Percentiles rank a stretch among this genome's conserved stretches.
Evolutionary conservation across 345 rosid genomes (phyloP).

Genomic region (Brassica napus): DNA sequence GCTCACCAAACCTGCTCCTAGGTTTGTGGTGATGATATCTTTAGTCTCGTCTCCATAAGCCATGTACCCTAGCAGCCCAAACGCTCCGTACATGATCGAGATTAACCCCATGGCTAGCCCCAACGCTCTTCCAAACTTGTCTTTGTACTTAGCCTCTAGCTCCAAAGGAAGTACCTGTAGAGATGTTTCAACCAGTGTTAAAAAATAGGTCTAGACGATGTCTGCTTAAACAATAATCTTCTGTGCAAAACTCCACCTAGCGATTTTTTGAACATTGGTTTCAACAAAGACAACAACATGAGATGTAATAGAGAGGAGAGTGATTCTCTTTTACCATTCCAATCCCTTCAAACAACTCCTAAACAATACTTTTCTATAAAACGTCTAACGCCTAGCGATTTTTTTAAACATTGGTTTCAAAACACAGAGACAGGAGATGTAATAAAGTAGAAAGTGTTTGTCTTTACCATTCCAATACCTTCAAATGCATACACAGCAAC

Average conservation of each 20-base stretch:
- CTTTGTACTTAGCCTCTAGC: slow-evolving; percentile 56
- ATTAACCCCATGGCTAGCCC: slow-evolving; percentile 59
- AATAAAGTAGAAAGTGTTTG: background rate
- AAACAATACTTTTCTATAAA: no score
- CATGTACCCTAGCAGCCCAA: slow-evolving; percentile 67
- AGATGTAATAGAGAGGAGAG: background rate
- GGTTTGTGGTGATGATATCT: slow-evolving; percentile 70
- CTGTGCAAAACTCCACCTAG: no score
- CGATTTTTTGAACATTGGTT: no score
- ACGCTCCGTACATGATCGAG: slow-evolving; percentile 53
- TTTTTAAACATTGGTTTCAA: no score
- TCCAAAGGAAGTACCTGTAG: slow-evolving; percentile 56
- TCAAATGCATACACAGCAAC: slow-evolving; percentile 77
- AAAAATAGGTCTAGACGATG: no score
- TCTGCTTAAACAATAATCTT: no score
- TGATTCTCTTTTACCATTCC: slow-evolving; percentile 48
- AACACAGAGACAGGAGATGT: background rate
- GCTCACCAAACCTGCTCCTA: slow-evolving; percentile 64
- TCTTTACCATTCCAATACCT: slow-evolving; percentile 64
- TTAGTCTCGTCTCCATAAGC: slow-evolving; percentile 73
- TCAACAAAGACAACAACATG: no score
- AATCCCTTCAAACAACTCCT: slow-evolving; percentile 73
- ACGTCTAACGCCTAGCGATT: no score
- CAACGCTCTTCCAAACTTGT: slow-evolving; percentile 57
- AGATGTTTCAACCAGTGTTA: no score